Percentiles rank a stretch among this genome's conserved stretches.
Conservation (phyloP, 805 yeast genomes). For the Starmerella etchellsii region DNA sequence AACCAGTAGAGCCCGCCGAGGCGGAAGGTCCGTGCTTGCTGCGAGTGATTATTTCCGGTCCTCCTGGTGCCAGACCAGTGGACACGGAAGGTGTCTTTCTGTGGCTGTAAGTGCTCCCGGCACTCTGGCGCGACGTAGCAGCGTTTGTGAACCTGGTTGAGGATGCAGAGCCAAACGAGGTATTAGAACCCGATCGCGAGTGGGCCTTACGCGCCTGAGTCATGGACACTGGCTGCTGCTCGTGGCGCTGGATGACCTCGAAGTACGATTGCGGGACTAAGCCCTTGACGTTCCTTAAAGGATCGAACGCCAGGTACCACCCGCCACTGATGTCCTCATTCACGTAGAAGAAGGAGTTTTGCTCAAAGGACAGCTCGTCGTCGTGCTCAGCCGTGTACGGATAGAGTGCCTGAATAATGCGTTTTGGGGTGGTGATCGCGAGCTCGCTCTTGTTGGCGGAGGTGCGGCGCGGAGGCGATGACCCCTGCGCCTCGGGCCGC, state of each 20-base stretch:
- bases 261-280: conserved; percentile 79
- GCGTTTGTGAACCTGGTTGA: neutral
- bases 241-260: conserved; percentile 45
- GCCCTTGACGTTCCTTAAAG: conserved; percentile 62
- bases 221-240: conserved; percentile 24
- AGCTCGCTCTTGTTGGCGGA: conserved; percentile 20
- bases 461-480: conserved; percentile 6
- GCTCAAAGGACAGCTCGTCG: conserved; percentile 62
- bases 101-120: neutral
- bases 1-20: conserved; percentile 3
- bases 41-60: conserved; percentile 4
- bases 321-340: conserved; percentile 42
- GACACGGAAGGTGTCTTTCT: too few relatives aligned
- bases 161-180: neutral
- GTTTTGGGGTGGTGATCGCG: conserved; percentile 47
- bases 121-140: neutral
- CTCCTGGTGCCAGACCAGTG: too few relatives aligned
- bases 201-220: conserved; percentile 18
- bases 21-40: conserved; percentile 1
- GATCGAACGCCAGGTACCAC: conserved; percentile 85
- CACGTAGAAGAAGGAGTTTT: conserved; percentile 86
- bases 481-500: conserved; percentile 3
- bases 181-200: conserved; percentile 11
- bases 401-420: conserved; percentile 70
- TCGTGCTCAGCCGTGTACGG: conserved; percentile 68